Percentiles rank a stretch among this genome's conserved stretches.
These are phyloP conservation scores for Fusarium chaquense DNA, from an alignment of 2,329 filamentous ascomycete species.

Conservation along the genomic window DNA sequence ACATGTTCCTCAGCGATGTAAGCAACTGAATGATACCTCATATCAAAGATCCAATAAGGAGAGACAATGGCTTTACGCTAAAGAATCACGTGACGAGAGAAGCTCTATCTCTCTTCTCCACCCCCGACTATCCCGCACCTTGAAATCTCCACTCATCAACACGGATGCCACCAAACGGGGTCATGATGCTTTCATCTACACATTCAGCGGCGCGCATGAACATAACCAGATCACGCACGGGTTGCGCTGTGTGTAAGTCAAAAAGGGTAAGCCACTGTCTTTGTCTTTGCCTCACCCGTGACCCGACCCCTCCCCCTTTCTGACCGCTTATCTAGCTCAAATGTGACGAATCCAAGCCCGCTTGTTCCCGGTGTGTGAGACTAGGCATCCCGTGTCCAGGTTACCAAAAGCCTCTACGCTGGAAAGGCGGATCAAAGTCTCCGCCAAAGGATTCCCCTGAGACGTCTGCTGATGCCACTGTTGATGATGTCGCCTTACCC, in stretches of 20 bases:
- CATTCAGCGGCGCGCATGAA: constrained; percentile 35
- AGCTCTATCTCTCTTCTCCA: constrained; percentile 16
- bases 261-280: constrained; percentile 32
- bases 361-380: constrained; percentile 40
- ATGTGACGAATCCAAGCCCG: constrained; percentile 39
- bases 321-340: constrained; percentile 35
- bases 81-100: constrained; percentile 9
- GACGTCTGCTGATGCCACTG: constrained; percentile 15
- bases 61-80: not conserved
- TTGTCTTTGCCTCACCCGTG: not conserved
- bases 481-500: not conserved
- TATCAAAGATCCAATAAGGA: constrained; percentile 1
- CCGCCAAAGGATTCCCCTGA: constrained; percentile 6
- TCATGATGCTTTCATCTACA: constrained; percentile 27
- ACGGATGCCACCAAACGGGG: constrained; percentile 20
- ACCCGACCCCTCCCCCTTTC: not conserved
- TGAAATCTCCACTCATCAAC: constrained; percentile 37
- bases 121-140: constrained; percentile 23
- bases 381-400: constrained; percentile 42
- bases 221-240: constrained; percentile 41
- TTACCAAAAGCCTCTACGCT: constrained; percentile 39
- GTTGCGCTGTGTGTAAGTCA: constrained; percentile 42
- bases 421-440: constrained; percentile 30
- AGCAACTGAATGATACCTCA: constrained; percentile 8
- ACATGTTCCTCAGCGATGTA: not conserved